A percentile compares a stretch with the other conserved stretches of the same genome.
Evolutionary conservation across 2,329 filamentous ascomycete species (phyloP).

Genomic region (Colletotrichum sp.): DNA sequence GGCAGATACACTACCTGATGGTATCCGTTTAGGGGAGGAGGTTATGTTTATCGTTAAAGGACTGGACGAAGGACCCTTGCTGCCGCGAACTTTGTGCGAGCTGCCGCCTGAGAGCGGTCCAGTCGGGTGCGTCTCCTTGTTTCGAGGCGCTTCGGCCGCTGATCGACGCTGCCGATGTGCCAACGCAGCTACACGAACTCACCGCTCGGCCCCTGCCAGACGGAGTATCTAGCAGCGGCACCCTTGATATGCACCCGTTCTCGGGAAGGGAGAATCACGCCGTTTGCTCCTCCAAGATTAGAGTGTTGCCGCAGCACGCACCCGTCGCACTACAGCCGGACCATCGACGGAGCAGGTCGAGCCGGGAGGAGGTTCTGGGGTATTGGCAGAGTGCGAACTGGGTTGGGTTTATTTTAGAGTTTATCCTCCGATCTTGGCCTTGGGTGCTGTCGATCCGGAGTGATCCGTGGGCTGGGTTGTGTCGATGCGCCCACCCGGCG

Average conservation of each 20-base stretch:
- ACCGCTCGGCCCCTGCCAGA: neutral
- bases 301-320: neutral
- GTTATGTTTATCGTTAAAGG: neutral
- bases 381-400: neutral
- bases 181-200: neutral
- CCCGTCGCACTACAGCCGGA: neutral
- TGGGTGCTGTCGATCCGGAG: neutral
- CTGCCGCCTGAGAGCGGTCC: neutral
- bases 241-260: neutral
- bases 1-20: neutral
- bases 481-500: neutral
- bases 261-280: neutral
- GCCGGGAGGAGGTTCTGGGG: neutral
- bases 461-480: neutral
- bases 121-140: neutral
- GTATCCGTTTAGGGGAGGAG: neutral
- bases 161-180: neutral
- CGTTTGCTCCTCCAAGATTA: neutral
- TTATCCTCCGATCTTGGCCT: neutral
- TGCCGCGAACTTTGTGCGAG: neutral
- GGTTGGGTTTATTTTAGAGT: neutral
- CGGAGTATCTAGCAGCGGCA: fast-evolving
- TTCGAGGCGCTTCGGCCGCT: neutral
- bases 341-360: neutral
- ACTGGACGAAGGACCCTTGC: neutral